A percentile compares a stretch with the other conserved stretches of the same genome.
Conservation (phyloP, 768 basidiomycete species). For the Lactifluus subvellereus region DNA sequence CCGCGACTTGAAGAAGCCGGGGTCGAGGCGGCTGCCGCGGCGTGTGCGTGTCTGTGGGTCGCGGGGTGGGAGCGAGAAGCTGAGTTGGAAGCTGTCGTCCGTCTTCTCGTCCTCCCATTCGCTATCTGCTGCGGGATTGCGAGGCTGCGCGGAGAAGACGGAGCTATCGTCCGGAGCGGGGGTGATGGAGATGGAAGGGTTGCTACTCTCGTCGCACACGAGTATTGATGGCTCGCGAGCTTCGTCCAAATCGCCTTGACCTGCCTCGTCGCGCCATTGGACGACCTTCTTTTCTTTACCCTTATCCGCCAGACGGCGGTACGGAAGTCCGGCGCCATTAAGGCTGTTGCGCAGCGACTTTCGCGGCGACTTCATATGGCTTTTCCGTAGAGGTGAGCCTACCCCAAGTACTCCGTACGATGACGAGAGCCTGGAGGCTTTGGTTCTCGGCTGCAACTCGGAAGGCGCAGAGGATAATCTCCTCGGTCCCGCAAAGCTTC, state of each 20-base stretch:
- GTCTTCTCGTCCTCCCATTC: slow-evolving; percentile 91
- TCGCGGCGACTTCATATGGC: slow-evolving; percentile 34
- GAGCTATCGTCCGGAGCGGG: slow-evolving; percentile 36
- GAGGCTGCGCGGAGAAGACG: slow-evolving; percentile 35
- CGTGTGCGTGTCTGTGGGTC: slow-evolving; percentile 19
- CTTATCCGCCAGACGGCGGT: slow-evolving; percentile 59
- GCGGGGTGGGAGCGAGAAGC: slow-evolving; percentile 35
- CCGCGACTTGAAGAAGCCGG: slow-evolving; percentile 56
- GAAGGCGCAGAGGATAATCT: slow-evolving; percentile 45
- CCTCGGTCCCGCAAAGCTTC: slow-evolving; percentile 42
- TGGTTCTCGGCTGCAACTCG: slow-evolving; percentile 36
- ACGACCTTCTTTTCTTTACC: slow-evolving; percentile 61
- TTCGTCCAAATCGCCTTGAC: slow-evolving; percentile 76
- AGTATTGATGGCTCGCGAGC: slow-evolving; percentile 32
- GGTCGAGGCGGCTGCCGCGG: slow-evolving; percentile 64
- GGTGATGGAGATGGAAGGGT: slow-evolving; percentile 28
- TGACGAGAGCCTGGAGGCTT: slow-evolving; percentile 39
- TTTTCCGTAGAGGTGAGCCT: slow-evolving; percentile 40
- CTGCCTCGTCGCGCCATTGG: slow-evolving; percentile 83
- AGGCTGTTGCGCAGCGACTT: slow-evolving; percentile 38
- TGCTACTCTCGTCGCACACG: slow-evolving; percentile 23
- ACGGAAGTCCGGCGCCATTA: slow-evolving; percentile 42
- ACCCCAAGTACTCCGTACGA: slow-evolving; percentile 36
- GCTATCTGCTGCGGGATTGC: slow-evolving; percentile 52
- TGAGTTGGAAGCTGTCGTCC: slow-evolving; percentile 65